phyloP scores from a whole-genome alignment of 441 rosid species.

The Flueggea neowawraea region DNA sequence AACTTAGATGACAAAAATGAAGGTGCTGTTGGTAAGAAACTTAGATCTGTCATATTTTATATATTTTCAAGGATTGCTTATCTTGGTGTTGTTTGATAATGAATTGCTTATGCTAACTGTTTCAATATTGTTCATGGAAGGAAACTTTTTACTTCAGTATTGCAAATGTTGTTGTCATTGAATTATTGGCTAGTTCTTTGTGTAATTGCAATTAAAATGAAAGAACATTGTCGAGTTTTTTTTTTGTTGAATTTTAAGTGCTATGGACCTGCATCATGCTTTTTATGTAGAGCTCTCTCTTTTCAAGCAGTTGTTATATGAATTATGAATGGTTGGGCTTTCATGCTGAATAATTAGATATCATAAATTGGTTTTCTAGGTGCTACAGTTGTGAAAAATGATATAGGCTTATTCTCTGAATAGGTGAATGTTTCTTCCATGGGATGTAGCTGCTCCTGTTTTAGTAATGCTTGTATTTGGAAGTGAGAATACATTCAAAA shows the following conservation, averaged over 20 bases:
- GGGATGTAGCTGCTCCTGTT: conserved; percentile 64
- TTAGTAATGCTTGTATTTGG: conserved; percentile 54
- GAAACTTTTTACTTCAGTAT: too few relatives aligned
- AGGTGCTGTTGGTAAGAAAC: conserved; percentile 54
- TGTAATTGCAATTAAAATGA: too few relatives aligned
- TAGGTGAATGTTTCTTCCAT: conserved; percentile 50
- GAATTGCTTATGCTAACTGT: too few relatives aligned
- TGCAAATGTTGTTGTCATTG: too few relatives aligned
- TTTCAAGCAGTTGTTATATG: conserved; percentile 57
- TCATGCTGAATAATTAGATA: conserved; percentile 51
- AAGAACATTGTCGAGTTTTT: not conserved
- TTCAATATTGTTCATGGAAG: too few relatives aligned
- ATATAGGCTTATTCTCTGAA: conserved; percentile 48
- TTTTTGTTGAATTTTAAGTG: conserved; percentile 7
- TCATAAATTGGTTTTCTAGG: conserved; percentile 45
- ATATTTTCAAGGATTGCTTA: not conserved
- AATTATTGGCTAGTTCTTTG: too few relatives aligned
- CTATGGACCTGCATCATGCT: conserved; percentile 19
- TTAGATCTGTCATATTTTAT: not conserved
- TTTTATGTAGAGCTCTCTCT: conserved; percentile 57
- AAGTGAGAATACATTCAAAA: conserved; percentile 41
- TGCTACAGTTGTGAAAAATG: conserved; percentile 44
- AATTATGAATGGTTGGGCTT: conserved; percentile 59
- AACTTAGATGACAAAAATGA: conserved; percentile 27
- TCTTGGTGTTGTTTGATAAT: not conserved